Percentiles rank a stretch among this genome's conserved stretches.
Conservation (phyloP, 345 rosid species). For the Cochlearia excelsa region DNA sequence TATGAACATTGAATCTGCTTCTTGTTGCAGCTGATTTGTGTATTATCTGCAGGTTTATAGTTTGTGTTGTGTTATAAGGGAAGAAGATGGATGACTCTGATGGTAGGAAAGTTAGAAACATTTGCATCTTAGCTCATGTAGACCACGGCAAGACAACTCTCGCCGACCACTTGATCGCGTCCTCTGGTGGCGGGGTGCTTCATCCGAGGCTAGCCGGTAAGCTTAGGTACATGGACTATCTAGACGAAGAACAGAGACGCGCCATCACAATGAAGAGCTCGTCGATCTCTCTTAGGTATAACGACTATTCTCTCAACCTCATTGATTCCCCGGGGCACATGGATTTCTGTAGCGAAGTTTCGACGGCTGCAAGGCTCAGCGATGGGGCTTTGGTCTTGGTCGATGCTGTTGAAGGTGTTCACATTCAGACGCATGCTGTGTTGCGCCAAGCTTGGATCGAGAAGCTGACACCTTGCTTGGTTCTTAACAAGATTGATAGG, state of each 20-base stretch:
- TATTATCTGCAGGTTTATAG: conserved; percentile 13
- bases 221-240: conserved; percentile 82
- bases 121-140: conserved; percentile 86
- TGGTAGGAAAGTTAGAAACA: conserved; percentile 57
- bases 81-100: conserved; percentile 46
- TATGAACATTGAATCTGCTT: background rate
- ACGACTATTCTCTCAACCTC: conserved; percentile 58
- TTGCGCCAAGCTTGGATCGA: conserved; percentile 89
- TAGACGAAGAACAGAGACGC: conserved; percentile 95
- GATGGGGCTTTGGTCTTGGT: conserved; percentile 89
- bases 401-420: conserved; percentile 96
- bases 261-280: conserved; percentile 99
- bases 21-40: background rate
- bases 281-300: conserved; percentile 61
- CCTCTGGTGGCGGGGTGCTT: conserved; percentile 71
- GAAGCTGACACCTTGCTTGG: conserved; percentile 89
- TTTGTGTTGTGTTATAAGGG: background rate
- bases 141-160: conserved; percentile 97
- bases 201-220: conserved; percentile 84
- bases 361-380: conserved; percentile 85
- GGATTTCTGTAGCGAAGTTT: conserved; percentile 97
- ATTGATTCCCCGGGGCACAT: conserved; percentile 97
- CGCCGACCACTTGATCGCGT: conserved; percentile 88
- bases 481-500: conserved; percentile 89
- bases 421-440: conserved; percentile 91